Evolutionary conservation across 2,329 filamentous ascomycete genomes (phyloP), one percentile per base, ranked within the genome.

Genomic region (Claviceps cyperi): DNA sequence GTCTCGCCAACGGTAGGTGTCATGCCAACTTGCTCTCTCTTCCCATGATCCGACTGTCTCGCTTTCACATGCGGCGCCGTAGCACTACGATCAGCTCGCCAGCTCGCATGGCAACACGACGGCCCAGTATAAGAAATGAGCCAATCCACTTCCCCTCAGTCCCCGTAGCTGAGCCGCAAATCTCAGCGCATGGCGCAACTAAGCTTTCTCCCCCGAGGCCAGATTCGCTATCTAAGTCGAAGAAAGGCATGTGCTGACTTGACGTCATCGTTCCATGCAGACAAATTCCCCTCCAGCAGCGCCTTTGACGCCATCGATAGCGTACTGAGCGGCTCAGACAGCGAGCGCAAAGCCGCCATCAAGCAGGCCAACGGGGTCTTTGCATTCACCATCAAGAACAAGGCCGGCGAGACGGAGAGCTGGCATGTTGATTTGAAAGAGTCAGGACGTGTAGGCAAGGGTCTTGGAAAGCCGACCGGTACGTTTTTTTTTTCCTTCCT

Each of bases 351-450:
- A 72, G 83, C 89, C 57, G 90, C 91, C 58, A 83, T 97, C 68
- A 91, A 94, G 71, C 81, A 88, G 65, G 91, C 82, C 64, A 84
- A 84, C 61, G 88, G 85, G 53, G 74, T 97, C 66, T 96, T 94
- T 67, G 83, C 83, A 53, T 97, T 98, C 72, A 88, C 80, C 50
- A 74, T 98, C 57, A 97, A 94, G 77, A 98, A 98, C 77, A 69
- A 73, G 52, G 76, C 76, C 22, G 88, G 87, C 60, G 79, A 90
- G 67, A 82, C 81, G 52, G 81, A 87, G 62, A 85, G 80, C 70
- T 98, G 92, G 92, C 80, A 94, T 73, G 86, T 98, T 59, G 92
- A 98, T 67, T 80, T 98, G 54, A 96, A 96, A 77, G 78, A 94
- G 62, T 84, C 83, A 54, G 92, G 92, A 55, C 77, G 77, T 50